Evolutionary conservation across 2,329 filamentous ascomycete species (phyloP).

Genomic region (Pseudogymnoascus sp.): DNA sequence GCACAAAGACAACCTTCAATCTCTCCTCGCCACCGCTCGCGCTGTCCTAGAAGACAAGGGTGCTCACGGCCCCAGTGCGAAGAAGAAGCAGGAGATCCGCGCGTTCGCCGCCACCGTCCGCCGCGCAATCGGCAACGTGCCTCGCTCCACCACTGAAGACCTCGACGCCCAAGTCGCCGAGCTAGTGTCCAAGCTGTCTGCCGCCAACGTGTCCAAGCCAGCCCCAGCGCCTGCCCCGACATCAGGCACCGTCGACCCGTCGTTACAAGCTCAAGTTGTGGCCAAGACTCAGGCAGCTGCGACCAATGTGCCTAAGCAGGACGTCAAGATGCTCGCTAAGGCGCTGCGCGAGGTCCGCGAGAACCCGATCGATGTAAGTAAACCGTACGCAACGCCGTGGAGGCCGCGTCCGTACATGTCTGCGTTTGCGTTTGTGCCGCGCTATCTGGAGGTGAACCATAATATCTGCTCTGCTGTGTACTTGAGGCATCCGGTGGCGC

Average conservation of each 20-base stretch:
- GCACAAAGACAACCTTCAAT: slow-evolving; percentile 37
- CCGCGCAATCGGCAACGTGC: slow-evolving; percentile 28
- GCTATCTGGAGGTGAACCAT: slow-evolving; percentile 96
- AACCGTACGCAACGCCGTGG: slow-evolving; percentile 92
- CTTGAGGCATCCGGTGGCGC: slow-evolving; percentile 83
- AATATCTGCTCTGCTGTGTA: slow-evolving; percentile 95
- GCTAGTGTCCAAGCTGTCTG: slow-evolving; percentile 41
- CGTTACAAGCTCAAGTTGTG: slow-evolving; percentile 19
- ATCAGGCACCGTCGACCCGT: slow-evolving; percentile 16
- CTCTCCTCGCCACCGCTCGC: slow-evolving; percentile 51
- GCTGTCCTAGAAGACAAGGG: slow-evolving; percentile 48
- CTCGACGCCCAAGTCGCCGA: slow-evolving; percentile 49
- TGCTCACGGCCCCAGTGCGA: slow-evolving; percentile 48
- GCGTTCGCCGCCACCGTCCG: slow-evolving; percentile 53
- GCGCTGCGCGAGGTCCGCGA: slow-evolving; percentile 41
- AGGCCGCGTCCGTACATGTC: slow-evolving; percentile 77
- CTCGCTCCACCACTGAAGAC: slow-evolving; percentile 37
- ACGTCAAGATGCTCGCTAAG: slow-evolving; percentile 13
- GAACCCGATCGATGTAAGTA: slow-evolving; percentile 68
- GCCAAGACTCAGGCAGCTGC: background rate
- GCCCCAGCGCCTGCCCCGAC: slow-evolving; percentile 14
- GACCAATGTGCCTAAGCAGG: slow-evolving; percentile 21
- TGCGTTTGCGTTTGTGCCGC: slow-evolving; percentile 88
- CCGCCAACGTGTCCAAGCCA: slow-evolving; percentile 27
- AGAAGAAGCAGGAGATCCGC: slow-evolving; percentile 68